Percentiles rank a stretch among this genome's conserved stretches.
Evolutionary conservation across 2,329 filamentous ascomycete species (phyloP).

Genomic region (Coleophoma eucalyptorum): DNA sequence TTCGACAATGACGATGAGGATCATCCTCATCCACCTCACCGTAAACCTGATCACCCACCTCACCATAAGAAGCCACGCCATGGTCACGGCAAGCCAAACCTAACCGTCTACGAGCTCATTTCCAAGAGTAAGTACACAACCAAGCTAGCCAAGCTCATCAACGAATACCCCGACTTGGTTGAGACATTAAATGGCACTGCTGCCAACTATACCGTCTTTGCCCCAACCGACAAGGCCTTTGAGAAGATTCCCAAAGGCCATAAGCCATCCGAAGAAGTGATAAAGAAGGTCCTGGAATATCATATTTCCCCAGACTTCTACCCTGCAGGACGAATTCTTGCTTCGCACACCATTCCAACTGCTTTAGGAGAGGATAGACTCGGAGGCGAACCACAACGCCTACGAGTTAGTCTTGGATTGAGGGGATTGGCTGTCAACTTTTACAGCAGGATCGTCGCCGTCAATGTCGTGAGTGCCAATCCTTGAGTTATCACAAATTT

Average conservation of each 20-base stretch:
- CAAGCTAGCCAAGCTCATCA: constrained; percentile 71
- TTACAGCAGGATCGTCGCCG: constrained; percentile 64
- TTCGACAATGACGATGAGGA: constrained; percentile 17
- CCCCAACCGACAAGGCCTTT: constrained; percentile 75
- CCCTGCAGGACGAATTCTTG: constrained; percentile 61
- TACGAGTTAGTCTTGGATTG: constrained; percentile 62
- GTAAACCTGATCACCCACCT: constrained; percentile 7
- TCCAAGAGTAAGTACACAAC: constrained; percentile 71
- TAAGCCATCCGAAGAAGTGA: constrained; percentile 63
- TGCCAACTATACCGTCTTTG: constrained; percentile 76
- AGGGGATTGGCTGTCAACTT: constrained; percentile 72
- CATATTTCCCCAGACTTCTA: constrained; percentile 69
- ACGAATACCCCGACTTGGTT: constrained; percentile 69
- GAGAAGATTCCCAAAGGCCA: constrained; percentile 49
- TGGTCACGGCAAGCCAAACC: constrained; percentile 45
- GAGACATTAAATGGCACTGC: constrained; percentile 69
- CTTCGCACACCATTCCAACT: constrained; percentile 72
- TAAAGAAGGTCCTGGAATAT: constrained; percentile 69
- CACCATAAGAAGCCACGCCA: constrained; percentile 20
- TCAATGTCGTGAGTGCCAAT: constrained; percentile 58
- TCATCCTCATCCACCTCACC: constrained; percentile 24
- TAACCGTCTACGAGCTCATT: constrained; percentile 79
- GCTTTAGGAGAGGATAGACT: constrained; percentile 54
- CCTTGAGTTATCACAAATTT: neutral
- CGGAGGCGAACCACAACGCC: constrained; percentile 65